phyloP scores from a whole-genome alignment of 805 yeast genomes.

The Saturnispora sanitii region DNA sequence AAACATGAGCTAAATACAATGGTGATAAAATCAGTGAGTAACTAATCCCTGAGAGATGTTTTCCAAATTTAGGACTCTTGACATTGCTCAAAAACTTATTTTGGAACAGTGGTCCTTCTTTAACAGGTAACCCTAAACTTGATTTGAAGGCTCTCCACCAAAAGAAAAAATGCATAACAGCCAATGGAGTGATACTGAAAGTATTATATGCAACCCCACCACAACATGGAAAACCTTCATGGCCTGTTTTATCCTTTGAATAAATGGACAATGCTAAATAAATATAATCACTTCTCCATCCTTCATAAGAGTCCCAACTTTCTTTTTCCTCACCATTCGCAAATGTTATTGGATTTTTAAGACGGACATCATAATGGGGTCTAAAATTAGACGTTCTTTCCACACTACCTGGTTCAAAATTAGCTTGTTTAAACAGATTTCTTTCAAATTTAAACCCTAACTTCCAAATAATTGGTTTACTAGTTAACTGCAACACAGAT shows the following conservation, averaged over 20 bases:
- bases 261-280: slow-evolving; percentile 56
- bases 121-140: slow-evolving; percentile 65
- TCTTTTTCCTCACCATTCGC: slow-evolving; percentile 27
- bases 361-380: slow-evolving; percentile 52
- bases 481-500: slow-evolving; percentile 50
- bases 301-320: slow-evolving; percentile 68
- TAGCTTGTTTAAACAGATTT: slow-evolving; percentile 31
- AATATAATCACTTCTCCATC: slow-evolving; percentile 73
- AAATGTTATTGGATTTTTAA: slow-evolving; percentile 47
- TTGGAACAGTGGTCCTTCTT: slow-evolving; percentile 62
- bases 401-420: slow-evolving; percentile 26
- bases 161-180: slow-evolving; percentile 53
- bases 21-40: slow-evolving; percentile 68
- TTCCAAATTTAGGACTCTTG: slow-evolving; percentile 25
- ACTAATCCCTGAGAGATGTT: slow-evolving; percentile 56
- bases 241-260: slow-evolving; percentile 26
- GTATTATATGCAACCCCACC: slow-evolving; percentile 44
- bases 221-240: slow-evolving; percentile 13
- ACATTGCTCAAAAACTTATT: slow-evolving; percentile 28
- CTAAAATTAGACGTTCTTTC: slow-evolving; percentile 36
- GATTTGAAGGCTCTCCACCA: slow-evolving; percentile 91
- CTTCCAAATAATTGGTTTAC: slow-evolving; percentile 62
- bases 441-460: slow-evolving; percentile 68
- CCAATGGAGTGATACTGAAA: slow-evolving; percentile 64
- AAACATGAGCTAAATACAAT: slow-evolving; percentile 63